Evolutionary conservation across 2,329 filamentous ascomycete genomes (phyloP).

Genomic region (Clarireedia monteithiana): DNA sequence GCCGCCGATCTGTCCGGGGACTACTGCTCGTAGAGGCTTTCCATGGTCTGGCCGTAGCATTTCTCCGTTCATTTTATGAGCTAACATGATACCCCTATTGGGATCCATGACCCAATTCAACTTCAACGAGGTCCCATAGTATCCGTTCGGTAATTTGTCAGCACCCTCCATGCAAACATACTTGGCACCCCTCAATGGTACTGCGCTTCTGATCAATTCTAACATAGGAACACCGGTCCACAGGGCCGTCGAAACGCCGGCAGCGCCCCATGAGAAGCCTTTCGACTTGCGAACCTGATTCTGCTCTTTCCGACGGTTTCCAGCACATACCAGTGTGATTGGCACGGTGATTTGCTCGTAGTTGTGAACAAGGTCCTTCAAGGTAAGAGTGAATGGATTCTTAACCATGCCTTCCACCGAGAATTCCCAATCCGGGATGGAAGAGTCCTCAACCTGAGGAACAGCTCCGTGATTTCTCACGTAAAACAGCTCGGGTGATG

Average conservation of each 20-base stretch:
- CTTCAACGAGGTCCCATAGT: conserved; percentile 82
- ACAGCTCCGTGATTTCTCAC: conserved; percentile 86
- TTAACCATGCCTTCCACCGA: conserved; percentile 78
- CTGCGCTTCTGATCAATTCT: conserved; percentile 62
- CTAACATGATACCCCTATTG: conserved; percentile 77
- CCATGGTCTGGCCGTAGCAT: conserved; percentile 76
- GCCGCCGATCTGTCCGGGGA: conserved; percentile 87
- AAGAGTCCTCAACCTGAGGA: conserved; percentile 63
- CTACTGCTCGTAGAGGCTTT: conserved; percentile 71
- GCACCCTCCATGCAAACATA: conserved; percentile 91
- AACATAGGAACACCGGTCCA: conserved; percentile 77
- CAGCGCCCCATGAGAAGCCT: conserved; percentile 89
- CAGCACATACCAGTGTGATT: conserved; percentile 83
- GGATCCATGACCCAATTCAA: conserved; percentile 82
- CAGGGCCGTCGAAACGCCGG: conserved; percentile 76
- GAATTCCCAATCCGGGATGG: conserved; percentile 74
- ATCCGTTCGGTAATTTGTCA: conserved; percentile 79
- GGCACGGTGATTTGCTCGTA: conserved; percentile 81
- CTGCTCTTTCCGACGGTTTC: conserved; percentile 87
- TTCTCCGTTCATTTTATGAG: conserved; percentile 87
- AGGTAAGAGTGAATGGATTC: conserved; percentile 61
- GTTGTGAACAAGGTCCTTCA: conserved; percentile 63
- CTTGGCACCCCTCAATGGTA: conserved; percentile 59
- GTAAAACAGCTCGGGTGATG: conserved; percentile 81
- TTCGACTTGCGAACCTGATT: conserved; percentile 87